These are phyloP conservation scores for Stylosanthes scabra DNA, from an alignment of 331 rosid genomes.

Conservation along the genomic window DNA sequence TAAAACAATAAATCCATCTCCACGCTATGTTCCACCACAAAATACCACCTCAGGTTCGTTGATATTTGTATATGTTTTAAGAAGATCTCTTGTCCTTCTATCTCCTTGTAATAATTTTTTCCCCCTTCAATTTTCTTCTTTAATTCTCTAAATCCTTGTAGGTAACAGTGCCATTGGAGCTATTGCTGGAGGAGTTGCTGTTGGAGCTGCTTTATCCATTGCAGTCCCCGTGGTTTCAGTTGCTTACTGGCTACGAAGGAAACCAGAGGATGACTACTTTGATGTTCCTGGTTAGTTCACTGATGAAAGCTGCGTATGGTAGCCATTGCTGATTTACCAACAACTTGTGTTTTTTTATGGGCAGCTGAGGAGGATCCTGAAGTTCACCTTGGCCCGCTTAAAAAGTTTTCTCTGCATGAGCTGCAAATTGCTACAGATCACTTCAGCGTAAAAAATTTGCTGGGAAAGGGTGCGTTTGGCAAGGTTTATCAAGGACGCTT, in stretches of 20 bases:
- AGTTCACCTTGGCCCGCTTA: slow-evolving; percentile 93
- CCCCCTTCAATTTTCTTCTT: too few species aligned
- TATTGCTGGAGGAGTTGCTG: slow-evolving; percentile 92
- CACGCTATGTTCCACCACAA: slow-evolving; percentile 39
- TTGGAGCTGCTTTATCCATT: slow-evolving; percentile 78
- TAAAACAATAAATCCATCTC: background rate
- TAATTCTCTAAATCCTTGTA: slow-evolving; percentile 31
- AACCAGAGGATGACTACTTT: slow-evolving; percentile 65
- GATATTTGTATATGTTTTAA: background rate
- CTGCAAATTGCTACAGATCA: slow-evolving; percentile 90
- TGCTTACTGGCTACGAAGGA: slow-evolving; percentile 64
- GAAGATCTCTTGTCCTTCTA: too few species aligned
- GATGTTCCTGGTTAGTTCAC: slow-evolving; percentile 80
- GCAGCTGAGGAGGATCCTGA: slow-evolving; percentile 95
- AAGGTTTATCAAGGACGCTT: slow-evolving; percentile 90
- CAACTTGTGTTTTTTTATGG: slow-evolving; percentile 33
- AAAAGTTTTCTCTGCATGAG: slow-evolving; percentile 87
- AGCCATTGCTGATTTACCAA: slow-evolving; percentile 27
- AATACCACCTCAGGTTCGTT: slow-evolving; percentile 51
- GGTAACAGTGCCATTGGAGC: slow-evolving; percentile 64
- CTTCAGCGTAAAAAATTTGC: slow-evolving; percentile 69
- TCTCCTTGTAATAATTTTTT: too few species aligned
- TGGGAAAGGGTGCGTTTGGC: slow-evolving; percentile 93
- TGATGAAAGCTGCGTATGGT: slow-evolving; percentile 6
- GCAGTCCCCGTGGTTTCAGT: slow-evolving; percentile 83